These are phyloP conservation scores for Ceriops zippeliana DNA, from an alignment of 345 rosid species.

Conservation along the genomic window DNA sequence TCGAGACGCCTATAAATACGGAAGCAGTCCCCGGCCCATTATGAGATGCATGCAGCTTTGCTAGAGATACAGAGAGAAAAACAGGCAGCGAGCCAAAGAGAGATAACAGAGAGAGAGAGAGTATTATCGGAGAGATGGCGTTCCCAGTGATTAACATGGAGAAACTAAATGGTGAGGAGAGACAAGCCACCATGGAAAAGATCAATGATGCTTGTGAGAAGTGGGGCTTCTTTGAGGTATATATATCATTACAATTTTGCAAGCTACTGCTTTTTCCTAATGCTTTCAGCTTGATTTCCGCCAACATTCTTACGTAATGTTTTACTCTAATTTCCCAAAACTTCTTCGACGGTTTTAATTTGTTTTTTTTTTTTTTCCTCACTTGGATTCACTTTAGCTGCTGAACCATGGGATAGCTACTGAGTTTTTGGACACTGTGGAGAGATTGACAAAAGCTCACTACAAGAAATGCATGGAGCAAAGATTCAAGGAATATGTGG, in stretches of 20 bases:
- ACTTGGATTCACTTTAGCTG: constrained; percentile 30
- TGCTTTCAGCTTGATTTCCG: not conserved
- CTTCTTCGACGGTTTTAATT: not conserved
- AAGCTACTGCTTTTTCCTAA: not conserved
- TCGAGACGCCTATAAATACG: constrained; percentile 28
- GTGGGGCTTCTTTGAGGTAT: constrained; percentile 99
- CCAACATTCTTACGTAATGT: not conserved
- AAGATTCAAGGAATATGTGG: constrained; percentile 70
- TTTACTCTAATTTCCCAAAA: not conserved
- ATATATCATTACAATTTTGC: not conserved
- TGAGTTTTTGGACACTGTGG: constrained; percentile 67
- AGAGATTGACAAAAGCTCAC: constrained; percentile 68
- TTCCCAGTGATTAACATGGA: constrained; percentile 69
- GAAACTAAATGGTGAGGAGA: constrained; percentile 61
- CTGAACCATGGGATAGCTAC: constrained; percentile 72
- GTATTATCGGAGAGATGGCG: constrained; percentile 37
- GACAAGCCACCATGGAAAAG: constrained; percentile 52
- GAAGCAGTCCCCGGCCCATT: not conserved
- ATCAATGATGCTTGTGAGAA: constrained; percentile 95
- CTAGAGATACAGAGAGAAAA: not conserved
- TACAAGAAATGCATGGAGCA: constrained; percentile 86
- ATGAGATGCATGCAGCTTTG: not conserved
- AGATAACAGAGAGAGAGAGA: not conserved
- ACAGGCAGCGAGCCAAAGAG: not conserved
- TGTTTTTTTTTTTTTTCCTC: not conserved